phyloP scores from a whole-genome alignment of 805 yeast genomes.

The Debaryomyces prosopidis region DNA sequence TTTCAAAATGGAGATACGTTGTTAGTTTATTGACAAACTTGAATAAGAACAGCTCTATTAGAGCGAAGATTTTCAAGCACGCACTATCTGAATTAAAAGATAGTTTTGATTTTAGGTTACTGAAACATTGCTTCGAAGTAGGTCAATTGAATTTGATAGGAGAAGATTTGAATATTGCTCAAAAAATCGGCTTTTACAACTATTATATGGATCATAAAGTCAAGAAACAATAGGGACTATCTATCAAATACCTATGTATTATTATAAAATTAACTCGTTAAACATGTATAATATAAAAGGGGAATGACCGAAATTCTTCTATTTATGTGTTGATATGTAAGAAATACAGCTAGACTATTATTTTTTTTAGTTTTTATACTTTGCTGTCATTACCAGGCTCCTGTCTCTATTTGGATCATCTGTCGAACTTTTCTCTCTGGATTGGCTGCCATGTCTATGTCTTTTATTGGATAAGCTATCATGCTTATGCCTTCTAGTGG shows the following conservation, averaged over 20 bases:
- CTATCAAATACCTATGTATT: background rate
- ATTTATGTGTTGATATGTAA: no score
- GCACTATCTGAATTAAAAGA: conserved; percentile 14
- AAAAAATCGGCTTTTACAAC: conserved; percentile 29
- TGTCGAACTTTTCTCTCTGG: no score
- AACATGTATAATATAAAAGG: no score
- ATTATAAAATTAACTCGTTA: no score
- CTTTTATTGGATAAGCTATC: no score
- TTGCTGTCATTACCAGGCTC: no score
- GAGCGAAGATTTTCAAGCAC: conserved; percentile 27
- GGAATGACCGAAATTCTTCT: no score
- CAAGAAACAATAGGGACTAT: background rate
- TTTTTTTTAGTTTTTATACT: no score
- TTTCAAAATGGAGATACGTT: conserved; percentile 20
- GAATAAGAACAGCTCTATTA: conserved; percentile 19
- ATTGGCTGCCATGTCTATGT: no score
- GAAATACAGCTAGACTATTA: no score
- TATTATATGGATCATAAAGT: conserved; percentile 17
- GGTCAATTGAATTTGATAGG: conserved; percentile 32
- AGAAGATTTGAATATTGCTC: conserved; percentile 24
- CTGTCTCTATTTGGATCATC: no score
- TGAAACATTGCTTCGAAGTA: conserved; percentile 30
- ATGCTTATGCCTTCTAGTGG: background rate
- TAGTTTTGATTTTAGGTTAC: conserved; percentile 6
- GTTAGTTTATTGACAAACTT: conserved; percentile 21